phyloP scores from a whole-genome alignment of 345 rosid species.

The Eucalyptus marginata region DNA sequence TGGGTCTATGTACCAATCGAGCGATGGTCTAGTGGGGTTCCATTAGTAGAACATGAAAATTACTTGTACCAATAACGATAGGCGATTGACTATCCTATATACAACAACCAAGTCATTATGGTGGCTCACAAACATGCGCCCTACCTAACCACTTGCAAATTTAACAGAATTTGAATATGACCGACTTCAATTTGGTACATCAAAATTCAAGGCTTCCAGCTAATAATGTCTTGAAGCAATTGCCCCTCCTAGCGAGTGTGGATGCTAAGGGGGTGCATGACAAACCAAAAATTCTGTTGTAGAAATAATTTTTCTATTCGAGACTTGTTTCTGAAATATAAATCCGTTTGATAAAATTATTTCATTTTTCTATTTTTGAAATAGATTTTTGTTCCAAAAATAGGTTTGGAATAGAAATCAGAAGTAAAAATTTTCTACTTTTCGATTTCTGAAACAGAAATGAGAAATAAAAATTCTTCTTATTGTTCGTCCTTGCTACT shows the following conservation, averaged over 20 bases:
- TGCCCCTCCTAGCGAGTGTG: background rate
- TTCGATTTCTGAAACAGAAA: too few species aligned
- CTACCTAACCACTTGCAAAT: background rate
- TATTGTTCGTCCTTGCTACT: too few species aligned
- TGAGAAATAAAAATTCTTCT: too few species aligned
- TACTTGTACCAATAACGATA: background rate
- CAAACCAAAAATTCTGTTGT: too few species aligned
- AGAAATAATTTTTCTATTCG: too few species aligned
- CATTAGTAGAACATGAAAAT: background rate
- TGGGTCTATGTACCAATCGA: background rate
- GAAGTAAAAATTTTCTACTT: too few species aligned
- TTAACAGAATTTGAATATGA: background rate
- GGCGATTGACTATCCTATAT: background rate
- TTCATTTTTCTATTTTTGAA: too few species aligned
- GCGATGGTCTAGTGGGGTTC: background rate
- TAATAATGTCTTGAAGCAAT: background rate
- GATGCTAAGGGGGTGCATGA: background rate
- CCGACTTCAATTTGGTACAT: background rate
- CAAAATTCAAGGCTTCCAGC: background rate
- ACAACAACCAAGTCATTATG: background rate
- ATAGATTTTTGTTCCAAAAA: too few species aligned
- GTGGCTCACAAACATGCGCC: background rate
- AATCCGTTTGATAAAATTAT: too few species aligned
- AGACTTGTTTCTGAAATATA: too few species aligned
- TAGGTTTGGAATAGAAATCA: too few species aligned